phyloP scores from a whole-genome alignment of 768 basidiomycete species.

The Boletus coccyginus region DNA sequence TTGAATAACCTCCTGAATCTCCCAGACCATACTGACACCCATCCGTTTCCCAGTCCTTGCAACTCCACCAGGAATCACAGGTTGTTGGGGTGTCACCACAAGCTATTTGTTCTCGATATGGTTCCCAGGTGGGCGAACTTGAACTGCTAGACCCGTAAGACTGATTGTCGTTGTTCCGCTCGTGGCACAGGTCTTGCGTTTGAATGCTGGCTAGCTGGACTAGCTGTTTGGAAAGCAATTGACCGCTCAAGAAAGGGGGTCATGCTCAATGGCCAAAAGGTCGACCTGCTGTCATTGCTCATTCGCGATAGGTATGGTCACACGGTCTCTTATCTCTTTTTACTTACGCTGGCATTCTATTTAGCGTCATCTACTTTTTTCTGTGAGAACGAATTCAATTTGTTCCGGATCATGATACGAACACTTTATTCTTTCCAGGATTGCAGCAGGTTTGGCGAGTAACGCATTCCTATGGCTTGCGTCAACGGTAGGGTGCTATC shows the following conservation, averaged over 20 bases:
- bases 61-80: not conserved
- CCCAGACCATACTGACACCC: not conserved
- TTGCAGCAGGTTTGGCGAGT: not conserved
- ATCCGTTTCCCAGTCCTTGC: not conserved
- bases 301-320: constrained; percentile 1
- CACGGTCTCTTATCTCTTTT: not conserved
- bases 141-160: not conserved
- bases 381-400: not conserved
- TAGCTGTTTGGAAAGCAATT: not conserved
- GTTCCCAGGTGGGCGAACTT: not conserved
- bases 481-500: not conserved
- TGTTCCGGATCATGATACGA: not conserved
- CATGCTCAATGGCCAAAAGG: not conserved
- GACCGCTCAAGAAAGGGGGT: not conserved
- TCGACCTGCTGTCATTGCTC: not conserved
- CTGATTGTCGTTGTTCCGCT: too few relatives aligned
- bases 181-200: not conserved
- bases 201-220: not conserved
- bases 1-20: not conserved
- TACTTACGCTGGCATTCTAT: not conserved
- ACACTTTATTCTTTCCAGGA: not conserved
- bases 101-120: not conserved
- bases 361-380: not conserved
- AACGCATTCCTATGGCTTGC: not conserved
- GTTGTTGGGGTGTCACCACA: not conserved